A percentile compares a stretch with the other conserved stretches of the same genome.
These are phyloP conservation scores for Isatis tinctoria DNA, from an alignment of 345 rosid genomes.

Conservation along the genomic window DNA sequence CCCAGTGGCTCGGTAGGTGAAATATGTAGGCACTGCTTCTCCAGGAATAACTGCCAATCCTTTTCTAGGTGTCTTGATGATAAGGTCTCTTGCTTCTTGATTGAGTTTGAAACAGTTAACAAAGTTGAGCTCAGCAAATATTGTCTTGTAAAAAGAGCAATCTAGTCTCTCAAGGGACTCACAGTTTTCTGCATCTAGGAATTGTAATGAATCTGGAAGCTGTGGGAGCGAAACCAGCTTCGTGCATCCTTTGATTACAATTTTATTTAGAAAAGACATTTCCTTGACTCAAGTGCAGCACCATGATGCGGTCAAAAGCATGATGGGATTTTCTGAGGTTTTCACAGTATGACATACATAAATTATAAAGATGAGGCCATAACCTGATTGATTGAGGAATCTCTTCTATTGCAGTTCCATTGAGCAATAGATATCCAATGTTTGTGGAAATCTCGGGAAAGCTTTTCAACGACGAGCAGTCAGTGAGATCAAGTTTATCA, in stretches of 20 bases:
- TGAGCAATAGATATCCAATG: background rate
- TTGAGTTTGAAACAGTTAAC: background rate
- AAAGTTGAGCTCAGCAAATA: background rate
- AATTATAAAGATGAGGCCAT: background rate
- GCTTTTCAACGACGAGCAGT: background rate
- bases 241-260: background rate
- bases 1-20: background rate
- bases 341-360: too few species aligned
- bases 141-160: background rate
- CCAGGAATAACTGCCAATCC: background rate
- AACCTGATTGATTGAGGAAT: background rate
- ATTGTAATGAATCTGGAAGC: background rate
- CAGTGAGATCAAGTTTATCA: background rate
- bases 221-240: slow-evolving; percentile 5
- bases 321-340: too few species aligned
- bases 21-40: background rate
- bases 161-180: background rate
- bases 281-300: background rate
- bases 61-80: background rate
- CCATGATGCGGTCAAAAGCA: background rate
- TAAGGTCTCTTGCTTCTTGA: background rate
- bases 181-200: background rate
- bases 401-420: background rate
- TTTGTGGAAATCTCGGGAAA: slow-evolving; percentile 5
- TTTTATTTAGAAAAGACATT: background rate